A percentile compares a stretch with the other conserved stretches of the same genome.
Conservation (phyloP, 306 rosid species). For the Begonia peltatifolia region DNA sequence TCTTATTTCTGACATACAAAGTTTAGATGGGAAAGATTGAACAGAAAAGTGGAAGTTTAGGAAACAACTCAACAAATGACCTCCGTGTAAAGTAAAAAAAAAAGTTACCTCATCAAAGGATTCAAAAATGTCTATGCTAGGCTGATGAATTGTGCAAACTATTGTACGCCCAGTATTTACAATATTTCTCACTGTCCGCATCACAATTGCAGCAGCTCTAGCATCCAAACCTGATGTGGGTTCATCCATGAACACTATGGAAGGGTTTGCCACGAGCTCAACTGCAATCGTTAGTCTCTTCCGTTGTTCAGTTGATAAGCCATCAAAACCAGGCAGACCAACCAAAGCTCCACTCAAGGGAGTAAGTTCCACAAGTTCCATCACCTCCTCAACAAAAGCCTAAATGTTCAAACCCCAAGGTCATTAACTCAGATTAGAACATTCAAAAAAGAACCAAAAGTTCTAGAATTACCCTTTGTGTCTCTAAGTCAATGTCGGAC, state of each 20-base stretch:
- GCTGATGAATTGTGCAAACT: slow-evolving; percentile 97
- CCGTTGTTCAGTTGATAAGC: slow-evolving; percentile 90
- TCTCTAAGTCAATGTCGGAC: slow-evolving; percentile 62
- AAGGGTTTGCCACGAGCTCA: slow-evolving; percentile 92
- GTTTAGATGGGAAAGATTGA: no score
- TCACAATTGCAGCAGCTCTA: slow-evolving; percentile 92
- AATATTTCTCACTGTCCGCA: slow-evolving; percentile 96
- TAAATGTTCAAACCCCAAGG: slow-evolving; percentile 17
- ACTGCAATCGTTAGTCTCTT: slow-evolving; percentile 90
- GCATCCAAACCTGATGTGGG: slow-evolving; percentile 99
- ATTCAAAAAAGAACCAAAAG: slow-evolving; percentile 3
- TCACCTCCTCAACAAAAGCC: slow-evolving; percentile 93
- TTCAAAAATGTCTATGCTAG: slow-evolving; percentile 97
- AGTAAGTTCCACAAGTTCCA: slow-evolving; percentile 97
- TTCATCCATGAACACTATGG: slow-evolving; percentile 95
- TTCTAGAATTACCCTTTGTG: slow-evolving; percentile 46
- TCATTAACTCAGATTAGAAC: slow-evolving; percentile 5
- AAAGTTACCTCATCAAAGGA: slow-evolving; percentile 84
- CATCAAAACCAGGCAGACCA: slow-evolving; percentile 89
- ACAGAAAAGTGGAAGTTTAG: neutral
- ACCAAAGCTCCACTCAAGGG: slow-evolving; percentile 70
- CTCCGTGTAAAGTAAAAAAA: neutral
- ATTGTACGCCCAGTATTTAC: slow-evolving; percentile 95
- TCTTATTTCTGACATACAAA: no score
- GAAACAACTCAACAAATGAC: neutral